These are phyloP conservation scores for Linnemannia exigua DNA, from an alignment of 192 early-diverging fungal species.

Conservation along the genomic window DNA sequence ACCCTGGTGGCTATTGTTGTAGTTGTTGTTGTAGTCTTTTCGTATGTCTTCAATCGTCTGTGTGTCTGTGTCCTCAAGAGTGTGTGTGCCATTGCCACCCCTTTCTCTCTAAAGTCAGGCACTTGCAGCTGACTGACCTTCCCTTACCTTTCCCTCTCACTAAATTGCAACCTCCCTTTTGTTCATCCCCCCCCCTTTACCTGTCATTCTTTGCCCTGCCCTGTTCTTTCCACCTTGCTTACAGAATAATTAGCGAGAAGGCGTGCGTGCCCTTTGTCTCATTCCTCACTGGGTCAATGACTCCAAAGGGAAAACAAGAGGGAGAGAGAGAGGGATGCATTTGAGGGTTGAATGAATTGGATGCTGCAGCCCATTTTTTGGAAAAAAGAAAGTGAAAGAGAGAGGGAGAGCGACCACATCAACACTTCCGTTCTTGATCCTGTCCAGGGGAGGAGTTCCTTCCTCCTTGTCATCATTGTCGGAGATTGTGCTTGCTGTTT, in stretches of 20 bases:
- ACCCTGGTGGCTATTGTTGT: too few relatives aligned
- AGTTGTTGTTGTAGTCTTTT: not conserved
- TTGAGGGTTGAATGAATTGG: not conserved
- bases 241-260: not conserved
- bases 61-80: not conserved
- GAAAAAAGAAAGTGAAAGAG: too few relatives aligned
- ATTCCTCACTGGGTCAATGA: not conserved
- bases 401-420: not conserved
- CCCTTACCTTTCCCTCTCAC: not conserved
- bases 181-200: not conserved
- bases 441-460: not conserved
- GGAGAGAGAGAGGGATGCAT: not conserved
- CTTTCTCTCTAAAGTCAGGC: slow-evolving; percentile 19
- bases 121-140: slow-evolving; percentile 30
- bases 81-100: slow-evolving; percentile 27
- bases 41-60: not conserved
- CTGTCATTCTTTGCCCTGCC: not conserved
- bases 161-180: not conserved
- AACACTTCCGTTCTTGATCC: not conserved
- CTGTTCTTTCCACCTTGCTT: not conserved
- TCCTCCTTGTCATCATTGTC: not conserved
- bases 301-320: not conserved
- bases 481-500: not conserved
- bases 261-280: not conserved
- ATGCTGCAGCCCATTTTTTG: slow-evolving; percentile 3